These are phyloP conservation scores for Trichoderma aggressivum DNA, from an alignment of 2,329 filamentous ascomycete species.

Conservation along the genomic window DNA sequence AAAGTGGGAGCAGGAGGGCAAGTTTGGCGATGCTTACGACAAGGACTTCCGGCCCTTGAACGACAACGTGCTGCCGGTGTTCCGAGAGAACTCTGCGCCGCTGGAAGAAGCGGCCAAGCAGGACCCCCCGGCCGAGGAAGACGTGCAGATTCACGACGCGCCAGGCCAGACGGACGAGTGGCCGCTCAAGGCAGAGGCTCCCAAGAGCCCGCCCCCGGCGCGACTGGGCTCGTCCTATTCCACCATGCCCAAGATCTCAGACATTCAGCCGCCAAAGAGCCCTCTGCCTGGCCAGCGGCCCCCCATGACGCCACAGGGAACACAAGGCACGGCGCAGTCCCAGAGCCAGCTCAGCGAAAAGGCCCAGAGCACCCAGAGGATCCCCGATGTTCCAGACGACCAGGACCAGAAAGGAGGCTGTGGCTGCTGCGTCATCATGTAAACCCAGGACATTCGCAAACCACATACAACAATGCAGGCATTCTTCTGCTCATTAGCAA, in stretches of 20 bases:
- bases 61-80: constrained; percentile 54
- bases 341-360: constrained; percentile 23
- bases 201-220: constrained; percentile 45
- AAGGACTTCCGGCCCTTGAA: constrained; percentile 82
- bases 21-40: constrained; percentile 81
- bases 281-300: constrained; percentile 46
- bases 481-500: neutral
- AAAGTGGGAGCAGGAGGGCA: constrained; percentile 90
- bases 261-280: constrained; percentile 31
- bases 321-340: constrained; percentile 26
- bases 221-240: constrained; percentile 52
- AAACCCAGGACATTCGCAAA: constrained; percentile 21
- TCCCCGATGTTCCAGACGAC: constrained; percentile 28
- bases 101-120: constrained; percentile 15
- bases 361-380: constrained; percentile 12
- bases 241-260: constrained; percentile 58
- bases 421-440: constrained; percentile 53
- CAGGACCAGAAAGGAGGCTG: constrained; percentile 44
- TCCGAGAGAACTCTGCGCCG: constrained; percentile 27
- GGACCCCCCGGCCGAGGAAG: constrained; percentile 20
- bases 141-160: constrained; percentile 29
- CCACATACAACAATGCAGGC: neutral
- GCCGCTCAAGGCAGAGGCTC: constrained; percentile 48
- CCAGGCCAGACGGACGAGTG: constrained; percentile 47
- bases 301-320: constrained; percentile 38